phyloP scores from a whole-genome alignment of 2,329 filamentous ascomycete genomes.

The Penicillium decumbens region DNA sequence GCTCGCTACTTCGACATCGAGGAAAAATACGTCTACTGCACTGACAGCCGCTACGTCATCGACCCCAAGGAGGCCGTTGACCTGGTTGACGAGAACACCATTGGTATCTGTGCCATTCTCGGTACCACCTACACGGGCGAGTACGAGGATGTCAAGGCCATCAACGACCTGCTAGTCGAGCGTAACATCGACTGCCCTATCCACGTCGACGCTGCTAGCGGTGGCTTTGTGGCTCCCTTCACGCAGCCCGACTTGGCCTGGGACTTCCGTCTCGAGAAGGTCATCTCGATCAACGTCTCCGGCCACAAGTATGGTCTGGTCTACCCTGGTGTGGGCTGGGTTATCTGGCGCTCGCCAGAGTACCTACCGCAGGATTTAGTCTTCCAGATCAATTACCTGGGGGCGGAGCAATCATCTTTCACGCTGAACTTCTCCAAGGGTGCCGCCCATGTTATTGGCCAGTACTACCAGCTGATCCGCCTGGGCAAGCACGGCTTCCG shows the following conservation, averaged over 20 bases:
- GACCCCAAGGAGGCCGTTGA: slow-evolving; percentile 60
- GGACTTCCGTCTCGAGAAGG: slow-evolving; percentile 87
- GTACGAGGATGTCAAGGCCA: slow-evolving; percentile 87
- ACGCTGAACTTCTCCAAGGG: slow-evolving; percentile 97
- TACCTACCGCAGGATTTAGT: slow-evolving; percentile 86
- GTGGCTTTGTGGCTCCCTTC: slow-evolving; percentile 90
- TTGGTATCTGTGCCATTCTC: slow-evolving; percentile 87
- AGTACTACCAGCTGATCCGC: slow-evolving; percentile 96
- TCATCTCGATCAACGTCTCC: slow-evolving; percentile 89
- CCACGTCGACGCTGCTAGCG: slow-evolving; percentile 87
- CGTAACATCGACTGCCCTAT: slow-evolving; percentile 75
- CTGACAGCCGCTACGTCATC: slow-evolving; percentile 58
- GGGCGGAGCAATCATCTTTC: slow-evolving; percentile 90
- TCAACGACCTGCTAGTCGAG: slow-evolving; percentile 80
- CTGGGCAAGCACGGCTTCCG: slow-evolving; percentile 89
- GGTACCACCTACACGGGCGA: slow-evolving; percentile 94
- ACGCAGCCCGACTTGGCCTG: slow-evolving; percentile 76
- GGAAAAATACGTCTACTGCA: slow-evolving; percentile 70
- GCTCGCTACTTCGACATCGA: slow-evolving; percentile 88
- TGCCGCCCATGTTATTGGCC: slow-evolving; percentile 87
- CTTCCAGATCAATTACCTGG: slow-evolving; percentile 99
- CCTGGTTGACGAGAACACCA: slow-evolving; percentile 65
- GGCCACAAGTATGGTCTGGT: slow-evolving; percentile 81
- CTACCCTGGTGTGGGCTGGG: slow-evolving; percentile 92
- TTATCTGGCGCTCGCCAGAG: slow-evolving; percentile 78